Base-by-base conservation (phyloP, 192 early-diverging fungal genomes). In the Spizellomyces punctatus region DNA sequence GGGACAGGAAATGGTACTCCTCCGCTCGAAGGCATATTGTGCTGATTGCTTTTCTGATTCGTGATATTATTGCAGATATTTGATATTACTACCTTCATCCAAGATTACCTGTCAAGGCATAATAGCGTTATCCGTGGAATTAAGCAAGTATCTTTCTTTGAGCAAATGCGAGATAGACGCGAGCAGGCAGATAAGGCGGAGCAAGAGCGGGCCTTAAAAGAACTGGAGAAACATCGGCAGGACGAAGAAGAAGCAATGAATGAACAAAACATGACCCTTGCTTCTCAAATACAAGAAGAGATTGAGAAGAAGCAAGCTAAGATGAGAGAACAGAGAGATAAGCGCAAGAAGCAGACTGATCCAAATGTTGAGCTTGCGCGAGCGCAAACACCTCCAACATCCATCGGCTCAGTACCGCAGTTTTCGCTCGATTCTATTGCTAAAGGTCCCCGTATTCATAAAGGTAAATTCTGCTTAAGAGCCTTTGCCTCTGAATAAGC, bases 81-180 rank as follows among this genome's bases (percentile, higher is more conserved):
- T 49, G 76, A 78, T 41, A 66, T 81, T 16, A 74, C 76, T 12
- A 74, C 66, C 54, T 63, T 61, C 42, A 67, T 76, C 22, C 69
- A 77, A 41, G 81, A 80, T 54, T 63, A 72, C 16, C 48, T 83
- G 5, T 58, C 58, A 36, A 27, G 62, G 7, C 57, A 78, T 54
- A 77, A 80, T 62, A 61, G 49, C 22, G 73, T 69, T 27, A 73
- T 75, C 46, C 60, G 73, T 41, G 74, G 74, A 5, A 46, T 62
- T 12, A 77, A 78, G 55, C 75, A 77, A n/a, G 46, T 69, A 16
- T 83, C 81, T 58, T 77, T 68, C 62, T 78, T 73, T 50, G 77
- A 83, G 42, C 76, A 78, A 48, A 83, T 83, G 78, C 64, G 73
- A 46, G 69, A 66, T 41, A 46, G 76, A 3, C 64, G 67, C 21